Evolutionary conservation across 2,329 filamentous ascomycete species (phyloP), one percentile per base, ranked within the genome.

Genomic region (Coniochaeta sp.): DNA sequence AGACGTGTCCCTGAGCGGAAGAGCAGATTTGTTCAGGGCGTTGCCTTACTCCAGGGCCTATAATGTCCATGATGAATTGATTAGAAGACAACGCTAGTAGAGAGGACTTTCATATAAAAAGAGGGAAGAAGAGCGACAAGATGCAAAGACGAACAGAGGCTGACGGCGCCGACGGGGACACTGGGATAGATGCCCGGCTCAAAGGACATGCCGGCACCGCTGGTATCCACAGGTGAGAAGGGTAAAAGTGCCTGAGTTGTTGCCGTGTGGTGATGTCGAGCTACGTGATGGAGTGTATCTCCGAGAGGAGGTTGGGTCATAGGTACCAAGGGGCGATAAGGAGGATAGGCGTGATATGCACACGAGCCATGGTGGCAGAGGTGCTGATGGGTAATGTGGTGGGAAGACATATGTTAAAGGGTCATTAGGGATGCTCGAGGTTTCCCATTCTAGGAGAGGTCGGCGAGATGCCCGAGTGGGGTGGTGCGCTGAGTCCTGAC

Each of bases 1-100:
- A 67, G 57, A 71, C 63, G 26, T 64, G 65, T 57, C 68, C 68
- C 17, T 36, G 54, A 16, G 28, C 11, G 9, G 54, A 34, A 3
- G 34, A 57, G 31, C 54, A 57, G 22, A 34, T 57, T 8, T 34
- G 54, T 16, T 36, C 54, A 57, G 54, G 31, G 34, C 31, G 17
- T 57, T 38, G 54, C 19, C 31, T n/a, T 5, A 24, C n/a, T 19
- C 34, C 54, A 34, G 54, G 33, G 22, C 28, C 54, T 57, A 38
- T 38, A 22, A 26, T 22, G n/a, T 57, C 34, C 54, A 57, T 38
- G 54, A 22, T 52, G 47, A 19, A 22, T 47, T 52, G 24, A 52
- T 52, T 52, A 52, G 47, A 52, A 19, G 9, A 17, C 47, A 31
- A 24, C 24, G 22, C 26, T 28, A 31, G 47, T 16, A 28, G 47